Evolutionary conservation across 257 asterid species (phyloP), one percentile per base, ranked within the genome.

Genomic region (Solanum verrucosum): DNA sequence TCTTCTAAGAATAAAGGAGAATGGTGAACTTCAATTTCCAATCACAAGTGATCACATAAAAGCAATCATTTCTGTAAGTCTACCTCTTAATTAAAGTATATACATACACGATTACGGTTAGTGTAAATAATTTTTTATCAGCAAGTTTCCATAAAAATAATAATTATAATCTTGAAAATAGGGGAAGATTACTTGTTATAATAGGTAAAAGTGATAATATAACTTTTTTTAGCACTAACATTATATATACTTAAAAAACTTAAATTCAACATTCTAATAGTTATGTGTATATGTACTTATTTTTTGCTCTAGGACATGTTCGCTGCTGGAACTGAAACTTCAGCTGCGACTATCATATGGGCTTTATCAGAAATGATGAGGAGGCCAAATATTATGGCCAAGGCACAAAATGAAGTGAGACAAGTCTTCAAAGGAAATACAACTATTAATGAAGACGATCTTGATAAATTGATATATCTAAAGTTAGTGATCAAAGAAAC

Each of bases 321-420:
- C 5, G 20, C 88, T 25, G 91, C 85, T 6, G 91, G 86, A 71
- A 87, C 87, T 1, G 86, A 88, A 67, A 90, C 89, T 4, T 87
- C 90, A n/a, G 25, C 90, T 37, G 63, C 89, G 15, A 16, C 90
- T 33, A 78, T 85, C 15, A 78, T 42, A 1, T 78, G 84, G 63
- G 84, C 84, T 1, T 14, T 78, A 29, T 40, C 84, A 3, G 84
- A 78, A 40, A 25, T 78, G 35, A 78, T 40, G 60, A 77, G 12
- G 34, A 40, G 6, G 0, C 84, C 84, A 77, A 40, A 77, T 0
- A 40, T 40, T 25, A 77, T 77, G 84, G 35, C 35, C 63, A 77
- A 77, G 60, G 60, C 84, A 13, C 84, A 77, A 40, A 40, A 29
- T n/a, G 63, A 77, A 77, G 63, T 77, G 84, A 77, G 90, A 86